These are phyloP conservation scores for Calonectria crousiana DNA, from an alignment of 2,329 filamentous ascomycete species.

Conservation along the genomic window DNA sequence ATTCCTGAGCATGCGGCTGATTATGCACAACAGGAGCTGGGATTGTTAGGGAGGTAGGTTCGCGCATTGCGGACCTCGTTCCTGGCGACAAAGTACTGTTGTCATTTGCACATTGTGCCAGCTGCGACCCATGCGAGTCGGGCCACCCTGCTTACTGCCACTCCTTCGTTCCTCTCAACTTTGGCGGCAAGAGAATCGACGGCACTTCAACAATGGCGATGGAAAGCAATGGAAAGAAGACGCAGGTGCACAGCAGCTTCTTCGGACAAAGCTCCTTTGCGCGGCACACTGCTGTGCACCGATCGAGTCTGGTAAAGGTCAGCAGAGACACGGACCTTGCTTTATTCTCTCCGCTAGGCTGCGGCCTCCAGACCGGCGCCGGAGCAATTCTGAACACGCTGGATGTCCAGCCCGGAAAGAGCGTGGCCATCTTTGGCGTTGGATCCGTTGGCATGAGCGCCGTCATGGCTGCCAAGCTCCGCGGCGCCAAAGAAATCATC, in stretches of 20 bases:
- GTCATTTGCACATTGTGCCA: constrained; percentile 18
- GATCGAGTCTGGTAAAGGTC: constrained; percentile 46
- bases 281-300: constrained; percentile 44
- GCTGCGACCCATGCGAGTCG: constrained; percentile 16
- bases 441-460: constrained; percentile 23
- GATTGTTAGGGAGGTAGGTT: constrained; percentile 16
- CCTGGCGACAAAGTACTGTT: constrained; percentile 21
- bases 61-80: constrained; percentile 5
- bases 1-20: background rate
- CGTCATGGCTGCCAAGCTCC: constrained; percentile 23
- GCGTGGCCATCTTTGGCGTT: constrained; percentile 45
- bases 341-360: constrained; percentile 49
- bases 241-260: constrained; percentile 38
- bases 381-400: constrained; percentile 50
- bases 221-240: background rate
- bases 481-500: constrained; percentile 19
- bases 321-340: constrained; percentile 41
- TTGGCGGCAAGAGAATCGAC: constrained; percentile 5
- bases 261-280: constrained; percentile 53
- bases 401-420: constrained; percentile 38
- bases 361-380: constrained; percentile 51
- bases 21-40: constrained; percentile 7
- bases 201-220: constrained; percentile 1
- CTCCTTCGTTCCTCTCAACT: constrained; percentile 21
- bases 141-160: constrained; percentile 24